Evolutionary conservation across 352 stramenopile species (phyloP), one percentile per base, ranked within the genome.

Genomic region (Phytophthora pini): DNA sequence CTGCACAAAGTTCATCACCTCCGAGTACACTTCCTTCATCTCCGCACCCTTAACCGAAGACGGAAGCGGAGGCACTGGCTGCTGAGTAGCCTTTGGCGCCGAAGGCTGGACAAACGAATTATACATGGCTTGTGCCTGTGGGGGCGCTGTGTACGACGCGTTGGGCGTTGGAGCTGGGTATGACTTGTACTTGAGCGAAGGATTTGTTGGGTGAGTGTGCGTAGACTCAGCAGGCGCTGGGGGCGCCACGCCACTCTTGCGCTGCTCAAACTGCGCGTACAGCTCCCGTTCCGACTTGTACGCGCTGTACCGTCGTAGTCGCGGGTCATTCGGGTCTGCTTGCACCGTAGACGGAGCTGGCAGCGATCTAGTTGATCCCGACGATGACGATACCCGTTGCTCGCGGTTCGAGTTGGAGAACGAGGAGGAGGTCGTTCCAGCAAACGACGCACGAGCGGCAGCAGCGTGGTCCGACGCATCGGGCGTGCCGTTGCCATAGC

Each of bases 221-320:
- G 66, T 84, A 11, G 74, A 82, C 34, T 80, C 68, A 0, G 70
- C 53, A 7, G 79, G 63, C 0, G 58, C 56, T 1, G 72, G 64
- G 22, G 70, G 48, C 4, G 40, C 20, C 29, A 64, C 45, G 2
- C 70, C 68, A 43, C 60, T 77, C 61, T 82, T 84, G 11, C 48
- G 72, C 20, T 84, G 79, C 20, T 83, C 70, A 58, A 93, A 95
- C 56, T 94, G 75, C 32, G 83, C 86, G 52, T 95, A 94, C 8
- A 95, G 65, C 57, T 95, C 88, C 7, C 71, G 61, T 59, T 95
- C 86, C 1, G 82, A 90, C 58, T 94, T 94, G 81, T 95, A 95
- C 15, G 76, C 65, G 17, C 72, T 78, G 62, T 87, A 93, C 29
- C 88, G 88, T 34, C 72, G 73, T 56, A 94, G 54, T 13, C 88